Conservation (phyloP, 805 yeast species). For the Wickerhamiella cacticola region DNA sequence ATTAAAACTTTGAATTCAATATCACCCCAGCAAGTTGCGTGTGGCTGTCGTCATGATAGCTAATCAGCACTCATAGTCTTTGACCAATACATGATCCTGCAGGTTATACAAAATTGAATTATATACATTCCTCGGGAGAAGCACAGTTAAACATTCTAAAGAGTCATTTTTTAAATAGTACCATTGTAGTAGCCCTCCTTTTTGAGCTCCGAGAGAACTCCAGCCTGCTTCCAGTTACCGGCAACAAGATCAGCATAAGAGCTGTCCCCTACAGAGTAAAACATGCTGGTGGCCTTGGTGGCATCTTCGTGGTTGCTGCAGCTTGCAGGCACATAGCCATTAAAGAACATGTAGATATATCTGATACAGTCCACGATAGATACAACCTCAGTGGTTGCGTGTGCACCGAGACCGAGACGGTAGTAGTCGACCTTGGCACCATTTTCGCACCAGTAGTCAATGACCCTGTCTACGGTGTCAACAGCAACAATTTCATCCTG, state of each 20-base stretch:
- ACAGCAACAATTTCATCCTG: conserved; percentile 21
- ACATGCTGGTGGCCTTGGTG: conserved; percentile 6
- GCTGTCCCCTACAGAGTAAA: neutral
- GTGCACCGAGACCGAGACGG: conserved; percentile 10
- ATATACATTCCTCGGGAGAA: too few species aligned
- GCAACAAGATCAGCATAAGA: conserved; percentile 11
- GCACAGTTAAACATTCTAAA: too few species aligned
- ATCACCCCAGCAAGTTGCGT: too few species aligned
- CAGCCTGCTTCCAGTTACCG: conserved; percentile 11
- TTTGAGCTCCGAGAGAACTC: neutral
- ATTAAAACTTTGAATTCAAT: too few species aligned
- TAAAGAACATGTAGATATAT: conserved; percentile 1
- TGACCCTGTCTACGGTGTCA: conserved; percentile 15
- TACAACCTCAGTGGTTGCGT: conserved; percentile 2
- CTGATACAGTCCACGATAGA: conserved; percentile 5
- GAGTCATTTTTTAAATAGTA: neutral
- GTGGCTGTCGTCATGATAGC: too few species aligned
- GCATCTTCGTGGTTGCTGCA: conserved; percentile 8
- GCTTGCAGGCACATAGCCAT: conserved; percentile 6
- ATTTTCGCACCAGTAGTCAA: conserved; percentile 8
- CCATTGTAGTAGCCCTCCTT: conserved; percentile 3
- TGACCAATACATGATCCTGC: too few species aligned
- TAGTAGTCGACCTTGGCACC: conserved; percentile 10
- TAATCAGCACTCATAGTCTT: too few species aligned
- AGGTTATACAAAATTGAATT: too few species aligned